These are phyloP conservation scores for Neurospora sp. DNA, from an alignment of 495 filamentous ascomycete genomes.

Conservation along the genomic window DNA sequence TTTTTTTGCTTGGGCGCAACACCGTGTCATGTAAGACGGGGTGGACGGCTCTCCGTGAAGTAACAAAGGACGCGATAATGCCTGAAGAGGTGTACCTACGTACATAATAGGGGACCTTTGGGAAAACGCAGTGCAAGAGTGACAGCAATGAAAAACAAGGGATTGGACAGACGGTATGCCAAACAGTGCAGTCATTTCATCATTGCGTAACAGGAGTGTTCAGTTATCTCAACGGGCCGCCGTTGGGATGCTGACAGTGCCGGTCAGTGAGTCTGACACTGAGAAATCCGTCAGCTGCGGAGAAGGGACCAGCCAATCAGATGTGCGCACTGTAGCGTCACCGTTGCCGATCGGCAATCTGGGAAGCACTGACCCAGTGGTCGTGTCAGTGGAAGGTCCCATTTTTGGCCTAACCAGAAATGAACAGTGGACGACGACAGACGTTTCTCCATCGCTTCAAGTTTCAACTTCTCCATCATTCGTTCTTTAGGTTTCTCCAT, in stretches of 20 bases:
- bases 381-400: background rate
- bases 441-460: background rate
- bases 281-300: background rate
- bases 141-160: background rate
- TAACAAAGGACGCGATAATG: background rate
- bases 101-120: background rate
- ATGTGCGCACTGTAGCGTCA: slow-evolving; percentile 8
- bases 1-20: background rate
- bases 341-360: slow-evolving; percentile 12
- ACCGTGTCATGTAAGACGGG: background rate
- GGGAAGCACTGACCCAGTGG: background rate
- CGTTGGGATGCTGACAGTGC: background rate
- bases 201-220: slow-evolving; percentile 7
- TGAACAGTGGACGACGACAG: background rate
- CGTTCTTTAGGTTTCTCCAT: background rate
- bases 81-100: background rate
- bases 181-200: slow-evolving; percentile 13
- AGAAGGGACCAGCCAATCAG: slow-evolving; percentile 3
- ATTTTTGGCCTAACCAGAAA: background rate
- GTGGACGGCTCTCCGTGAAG: background rate
- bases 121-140: background rate
- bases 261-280: background rate
- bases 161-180: slow-evolving; percentile 2
- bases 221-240: background rate
- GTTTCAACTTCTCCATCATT: background rate